Conservation (phyloP, 805 yeast genomes). For the Wickerhamiella sergipiensis region DNA sequence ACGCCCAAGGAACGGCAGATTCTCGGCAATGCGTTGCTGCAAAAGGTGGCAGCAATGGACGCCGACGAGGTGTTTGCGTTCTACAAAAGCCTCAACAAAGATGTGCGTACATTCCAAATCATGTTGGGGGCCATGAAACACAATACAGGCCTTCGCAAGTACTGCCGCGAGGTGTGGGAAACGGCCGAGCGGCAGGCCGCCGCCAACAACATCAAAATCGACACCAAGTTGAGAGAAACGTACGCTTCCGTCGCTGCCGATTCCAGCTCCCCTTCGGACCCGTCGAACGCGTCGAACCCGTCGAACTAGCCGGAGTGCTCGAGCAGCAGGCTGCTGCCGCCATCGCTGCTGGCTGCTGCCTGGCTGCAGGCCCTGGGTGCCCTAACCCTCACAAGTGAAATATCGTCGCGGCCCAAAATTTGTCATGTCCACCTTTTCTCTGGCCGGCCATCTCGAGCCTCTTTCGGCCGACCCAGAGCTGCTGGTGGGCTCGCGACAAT, state of each 20-base stretch:
- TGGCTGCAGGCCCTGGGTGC: too few species aligned
- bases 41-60: constrained; percentile 4
- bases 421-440: constrained; percentile 3
- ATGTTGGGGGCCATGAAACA: constrained; percentile 16
- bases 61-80: constrained; percentile 13
- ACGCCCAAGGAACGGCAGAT: constrained; percentile 7
- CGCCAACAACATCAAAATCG: constrained; percentile 15
- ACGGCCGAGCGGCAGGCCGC: constrained; percentile 11
- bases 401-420: neutral
- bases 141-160: constrained; percentile 5
- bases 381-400: neutral
- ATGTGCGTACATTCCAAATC: constrained; percentile 16
- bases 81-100: constrained; percentile 15
- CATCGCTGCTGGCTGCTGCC: too few species aligned
- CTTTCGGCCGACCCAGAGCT: neutral
- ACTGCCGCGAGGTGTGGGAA: constrained; percentile 10
- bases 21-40: constrained; percentile 15
- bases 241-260: constrained; percentile 3
- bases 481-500: neutral
- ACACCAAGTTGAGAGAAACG: constrained; percentile 14
- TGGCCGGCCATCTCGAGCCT: neutral
- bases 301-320: too few species aligned
- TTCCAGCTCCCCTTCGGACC: too few species aligned
- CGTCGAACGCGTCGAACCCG: too few species aligned
- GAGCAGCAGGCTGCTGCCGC: too few species aligned